Evolutionary conservation across 768 basidiomycete species (phyloP).

Genomic region (Fomitopsis pulvina): DNA sequence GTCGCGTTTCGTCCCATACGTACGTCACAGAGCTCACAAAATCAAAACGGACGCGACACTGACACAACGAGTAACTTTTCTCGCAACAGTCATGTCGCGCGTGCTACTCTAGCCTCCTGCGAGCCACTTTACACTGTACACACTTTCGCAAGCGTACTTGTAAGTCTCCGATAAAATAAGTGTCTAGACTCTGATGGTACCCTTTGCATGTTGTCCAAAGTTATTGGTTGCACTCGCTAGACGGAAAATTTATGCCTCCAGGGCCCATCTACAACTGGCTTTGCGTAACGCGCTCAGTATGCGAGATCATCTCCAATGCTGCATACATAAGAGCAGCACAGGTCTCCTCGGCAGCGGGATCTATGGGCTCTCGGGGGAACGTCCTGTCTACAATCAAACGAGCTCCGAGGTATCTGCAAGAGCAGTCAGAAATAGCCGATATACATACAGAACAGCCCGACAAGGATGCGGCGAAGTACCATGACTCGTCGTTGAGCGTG

Average conservation of each 20-base stretch:
- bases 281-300: constrained; percentile 54
- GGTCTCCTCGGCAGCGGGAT: neutral
- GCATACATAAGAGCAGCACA: constrained; percentile 47
- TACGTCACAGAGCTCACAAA: neutral
- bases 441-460: neutral
- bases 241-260: too few relatives aligned
- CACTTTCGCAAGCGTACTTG: too few relatives aligned
- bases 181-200: too few relatives aligned
- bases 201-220: too few relatives aligned
- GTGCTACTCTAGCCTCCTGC: too few relatives aligned
- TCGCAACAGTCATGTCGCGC: too few relatives aligned
- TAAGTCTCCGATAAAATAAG: too few relatives aligned
- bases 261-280: constrained; percentile 67
- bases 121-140: too few relatives aligned
- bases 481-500: neutral
- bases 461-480: neutral
- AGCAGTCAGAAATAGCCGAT: too few relatives aligned
- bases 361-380: neutral
- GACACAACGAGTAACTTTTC: too few relatives aligned
- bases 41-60: neutral
- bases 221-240: too few relatives aligned
- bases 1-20: neutral
- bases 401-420: too few relatives aligned
- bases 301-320: constrained; percentile 58
- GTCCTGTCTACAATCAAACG: neutral